Evolutionary conservation across 495 filamentous ascomycete species (phyloP).

Genomic region (Terfezia claveryi): DNA sequence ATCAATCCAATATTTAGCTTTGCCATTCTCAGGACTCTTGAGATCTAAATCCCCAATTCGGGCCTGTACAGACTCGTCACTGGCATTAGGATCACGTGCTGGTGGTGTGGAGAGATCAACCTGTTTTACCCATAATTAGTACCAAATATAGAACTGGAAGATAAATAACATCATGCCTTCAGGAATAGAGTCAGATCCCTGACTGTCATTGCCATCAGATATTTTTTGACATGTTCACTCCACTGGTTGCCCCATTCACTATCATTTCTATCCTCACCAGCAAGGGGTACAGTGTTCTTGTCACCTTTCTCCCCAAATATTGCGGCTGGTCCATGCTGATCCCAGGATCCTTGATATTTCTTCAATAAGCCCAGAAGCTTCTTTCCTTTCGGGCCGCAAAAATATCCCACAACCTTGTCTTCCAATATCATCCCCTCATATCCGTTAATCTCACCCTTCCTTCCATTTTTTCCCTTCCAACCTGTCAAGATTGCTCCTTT

Average conservation of each 20-base stretch:
- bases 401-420: not conserved
- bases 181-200: conserved; percentile 74
- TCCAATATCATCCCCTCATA: not conserved
- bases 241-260: not conserved
- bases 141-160: no score
- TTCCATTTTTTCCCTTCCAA: not conserved
- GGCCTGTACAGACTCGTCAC: conserved; percentile 33
- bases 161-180: conserved; percentile 27
- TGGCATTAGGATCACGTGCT: no score
- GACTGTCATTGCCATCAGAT: conserved; percentile 52
- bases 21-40: conserved; percentile 48
- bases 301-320: not conserved
- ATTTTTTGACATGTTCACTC: conserved; percentile 2
- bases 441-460: not conserved
- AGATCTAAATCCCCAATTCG: conserved; percentile 72
- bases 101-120: no score
- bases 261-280: not conserved
- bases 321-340: conserved; percentile 23
- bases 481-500: conserved; percentile 4
- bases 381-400: not conserved
- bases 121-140: no score
- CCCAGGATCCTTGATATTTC: conserved; percentile 28
- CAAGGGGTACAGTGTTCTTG: not conserved
- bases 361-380: conserved; percentile 21
- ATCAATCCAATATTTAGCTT: conserved; percentile 49